Evolutionary conservation across 805 yeast species (phyloP).

Genomic region (Wickerhamomyces subpelliculosus): DNA sequence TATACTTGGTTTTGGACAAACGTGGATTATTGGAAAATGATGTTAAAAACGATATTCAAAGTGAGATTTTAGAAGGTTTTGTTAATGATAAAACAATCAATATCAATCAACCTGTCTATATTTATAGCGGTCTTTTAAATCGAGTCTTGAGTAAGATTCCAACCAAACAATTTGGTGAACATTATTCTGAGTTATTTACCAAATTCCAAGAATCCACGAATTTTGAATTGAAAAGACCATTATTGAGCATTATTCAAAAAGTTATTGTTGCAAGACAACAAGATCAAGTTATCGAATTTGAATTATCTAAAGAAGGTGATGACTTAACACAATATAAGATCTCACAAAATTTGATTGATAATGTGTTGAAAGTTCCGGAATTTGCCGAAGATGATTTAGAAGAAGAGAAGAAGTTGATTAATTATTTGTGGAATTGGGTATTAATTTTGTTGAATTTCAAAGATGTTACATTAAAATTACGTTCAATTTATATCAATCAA

Average conservation of each 20-base stretch:
- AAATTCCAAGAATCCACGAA: conserved; percentile 21
- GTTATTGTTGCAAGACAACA: conserved; percentile 45
- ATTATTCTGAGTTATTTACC: conserved; percentile 29
- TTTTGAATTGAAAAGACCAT: conserved; percentile 37
- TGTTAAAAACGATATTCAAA: conserved; percentile 26
- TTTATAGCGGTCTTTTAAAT: conserved; percentile 30
- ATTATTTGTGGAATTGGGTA: conserved; percentile 63
- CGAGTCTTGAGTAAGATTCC: conserved; percentile 27
- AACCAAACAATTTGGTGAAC: conserved; percentile 23
- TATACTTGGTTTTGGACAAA: conserved; percentile 28
- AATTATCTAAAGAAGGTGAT: conserved; percentile 34
- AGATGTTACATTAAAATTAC: conserved; percentile 56
- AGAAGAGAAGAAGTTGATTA: conserved; percentile 28
- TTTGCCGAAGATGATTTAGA: conserved; percentile 32
- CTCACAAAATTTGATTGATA: conserved; percentile 29
- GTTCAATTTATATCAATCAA: conserved; percentile 53
- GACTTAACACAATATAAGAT: conserved; percentile 19
- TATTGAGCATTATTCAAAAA: conserved; percentile 30
- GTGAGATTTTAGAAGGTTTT: conserved; percentile 36
- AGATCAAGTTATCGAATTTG: conserved; percentile 54
- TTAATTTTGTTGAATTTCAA: conserved; percentile 55
- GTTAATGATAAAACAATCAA: conserved; percentile 19
- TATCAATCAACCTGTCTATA: conserved; percentile 24
- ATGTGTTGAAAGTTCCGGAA: conserved; percentile 23
- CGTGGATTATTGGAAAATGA: conserved; percentile 22